Conservation (phyloP, 306 rosid genomes). For the Casuarina glauca region DNA sequence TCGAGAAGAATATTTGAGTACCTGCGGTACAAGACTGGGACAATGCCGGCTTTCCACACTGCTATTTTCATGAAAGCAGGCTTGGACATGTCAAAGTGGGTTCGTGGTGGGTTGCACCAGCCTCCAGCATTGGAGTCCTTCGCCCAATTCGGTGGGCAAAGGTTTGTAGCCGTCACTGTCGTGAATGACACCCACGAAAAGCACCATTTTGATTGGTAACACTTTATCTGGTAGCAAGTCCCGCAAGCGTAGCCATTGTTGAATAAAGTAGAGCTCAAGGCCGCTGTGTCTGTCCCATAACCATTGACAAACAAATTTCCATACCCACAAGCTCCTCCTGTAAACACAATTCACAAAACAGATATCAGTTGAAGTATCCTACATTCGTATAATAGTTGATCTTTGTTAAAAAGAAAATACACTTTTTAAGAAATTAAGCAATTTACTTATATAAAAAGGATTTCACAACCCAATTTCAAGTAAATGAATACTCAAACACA, state of each 20-base stretch:
- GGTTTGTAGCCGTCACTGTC: slow-evolving; percentile 83
- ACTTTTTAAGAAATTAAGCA: no score
- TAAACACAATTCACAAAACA: not conserved
- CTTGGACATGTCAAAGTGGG: slow-evolving; percentile 87
- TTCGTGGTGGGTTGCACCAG: slow-evolving; percentile 92
- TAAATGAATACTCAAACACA: no score
- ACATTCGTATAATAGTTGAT: not conserved
- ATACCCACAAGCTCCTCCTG: slow-evolving; percentile 93
- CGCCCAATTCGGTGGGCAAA: slow-evolving; percentile 89
- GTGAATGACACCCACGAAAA: slow-evolving; percentile 39
- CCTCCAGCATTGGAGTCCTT: slow-evolving; percentile 72
- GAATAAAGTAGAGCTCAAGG: slow-evolving; percentile 76
- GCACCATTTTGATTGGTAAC: slow-evolving; percentile 59
- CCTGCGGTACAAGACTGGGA: slow-evolving; percentile 82
- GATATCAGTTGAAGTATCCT: not conserved
- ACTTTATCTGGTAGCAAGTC: slow-evolving; percentile 72
- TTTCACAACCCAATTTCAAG: no score
- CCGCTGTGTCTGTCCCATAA: slow-evolving; percentile 73
- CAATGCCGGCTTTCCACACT: slow-evolving; percentile 72
- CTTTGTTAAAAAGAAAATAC: no score
- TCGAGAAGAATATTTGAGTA: not conserved
- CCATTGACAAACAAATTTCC: slow-evolving; percentile 81
- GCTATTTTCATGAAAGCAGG: slow-evolving; percentile 95
- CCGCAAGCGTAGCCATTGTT: slow-evolving; percentile 88
- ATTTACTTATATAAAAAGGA: no score